A percentile compares a stretch with the other conserved stretches of the same genome.
Evolutionary conservation across 768 basidiomycete species (phyloP).

Genomic region (Daedaleopsis sinensis): DNA sequence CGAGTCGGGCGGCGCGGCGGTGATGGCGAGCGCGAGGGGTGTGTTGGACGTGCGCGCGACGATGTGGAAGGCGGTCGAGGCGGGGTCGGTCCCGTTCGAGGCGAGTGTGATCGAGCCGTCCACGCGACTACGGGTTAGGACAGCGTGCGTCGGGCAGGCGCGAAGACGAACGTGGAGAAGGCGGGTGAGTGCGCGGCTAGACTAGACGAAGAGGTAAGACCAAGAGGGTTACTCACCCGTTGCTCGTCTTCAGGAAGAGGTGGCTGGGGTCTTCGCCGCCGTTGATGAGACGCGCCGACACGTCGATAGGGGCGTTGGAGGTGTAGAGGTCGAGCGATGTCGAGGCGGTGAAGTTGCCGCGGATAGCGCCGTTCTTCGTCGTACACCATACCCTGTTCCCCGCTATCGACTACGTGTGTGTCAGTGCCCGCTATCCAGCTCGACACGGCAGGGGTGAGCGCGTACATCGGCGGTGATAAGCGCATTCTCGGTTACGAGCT

Average conservation of each 20-base stretch:
- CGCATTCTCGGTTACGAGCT: slow-evolving; percentile 27
- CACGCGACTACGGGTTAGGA: slow-evolving; percentile 32
- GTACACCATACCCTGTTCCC: slow-evolving; percentile 23
- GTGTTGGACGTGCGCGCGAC: slow-evolving; percentile 33
- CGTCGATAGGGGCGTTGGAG: slow-evolving; percentile 38
- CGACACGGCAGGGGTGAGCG: neutral
- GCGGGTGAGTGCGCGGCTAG: neutral
- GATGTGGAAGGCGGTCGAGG: slow-evolving; percentile 39
- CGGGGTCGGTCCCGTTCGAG: slow-evolving; percentile 26
- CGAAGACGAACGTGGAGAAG: neutral
- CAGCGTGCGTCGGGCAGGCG: no score
- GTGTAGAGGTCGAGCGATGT: slow-evolving; percentile 34
- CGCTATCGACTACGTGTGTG: slow-evolving; percentile 34
- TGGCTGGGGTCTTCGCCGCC: slow-evolving; percentile 27
- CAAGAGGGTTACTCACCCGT: slow-evolving; percentile 44
- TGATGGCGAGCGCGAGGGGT: slow-evolving; percentile 31
- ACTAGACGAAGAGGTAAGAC: no score
- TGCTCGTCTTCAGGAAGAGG: slow-evolving; percentile 40
- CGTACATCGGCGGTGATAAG: slow-evolving; percentile 34
- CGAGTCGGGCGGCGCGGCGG: slow-evolving; percentile 38
- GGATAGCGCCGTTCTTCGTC: slow-evolving; percentile 39
- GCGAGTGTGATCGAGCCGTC: slow-evolving; percentile 35
- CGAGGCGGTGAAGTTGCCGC: slow-evolving; percentile 41
- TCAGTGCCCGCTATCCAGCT: neutral
- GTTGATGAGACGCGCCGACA: slow-evolving; percentile 30